Percentiles rank a stretch among this genome's conserved stretches.
These are phyloP conservation scores for Fusarium coffeatum DNA, from an alignment of 2,329 filamentous ascomycete genomes.

Conservation along the genomic window DNA sequence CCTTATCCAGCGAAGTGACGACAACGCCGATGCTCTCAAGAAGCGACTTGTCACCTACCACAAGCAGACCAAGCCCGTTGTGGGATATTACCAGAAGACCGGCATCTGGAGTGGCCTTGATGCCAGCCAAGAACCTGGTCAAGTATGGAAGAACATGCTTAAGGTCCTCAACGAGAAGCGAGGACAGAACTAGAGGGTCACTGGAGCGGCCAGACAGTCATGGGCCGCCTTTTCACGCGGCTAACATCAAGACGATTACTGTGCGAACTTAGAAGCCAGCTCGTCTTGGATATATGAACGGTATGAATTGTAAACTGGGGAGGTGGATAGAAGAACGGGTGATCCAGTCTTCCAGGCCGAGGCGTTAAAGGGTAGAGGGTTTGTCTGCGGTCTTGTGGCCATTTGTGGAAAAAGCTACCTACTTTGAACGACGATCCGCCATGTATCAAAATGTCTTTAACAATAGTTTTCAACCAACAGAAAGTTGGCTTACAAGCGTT, in stretches of 20 bases:
- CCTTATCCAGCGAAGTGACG: conserved; percentile 93
- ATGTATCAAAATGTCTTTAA: conserved; percentile 47
- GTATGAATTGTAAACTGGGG: conserved; percentile 42
- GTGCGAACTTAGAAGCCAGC: conserved; percentile 25
- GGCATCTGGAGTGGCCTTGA: conserved; percentile 97
- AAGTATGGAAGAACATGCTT: conserved; percentile 94
- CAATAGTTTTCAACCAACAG: conserved; percentile 40
- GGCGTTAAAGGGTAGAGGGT: conserved; percentile 47
- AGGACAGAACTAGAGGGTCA: conserved; percentile 45
- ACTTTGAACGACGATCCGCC: conserved; percentile 45
- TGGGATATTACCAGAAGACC: conserved; percentile 95
- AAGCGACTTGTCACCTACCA: conserved; percentile 96
- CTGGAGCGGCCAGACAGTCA: conserved; percentile 25
- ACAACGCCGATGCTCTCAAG: conserved; percentile 95
- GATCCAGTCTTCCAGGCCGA: conserved; percentile 39
- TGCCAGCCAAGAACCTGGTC: conserved; percentile 92
- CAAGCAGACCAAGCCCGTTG: conserved; percentile 90
- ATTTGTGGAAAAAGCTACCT: conserved; percentile 46
- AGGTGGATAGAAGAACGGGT: conserved; percentile 17
- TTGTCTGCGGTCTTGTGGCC: conserved; percentile 44
- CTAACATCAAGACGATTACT: conserved; percentile 43
- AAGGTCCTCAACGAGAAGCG: conserved; percentile 76
- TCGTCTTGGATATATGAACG: conserved; percentile 46
- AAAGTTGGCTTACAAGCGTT: conserved; percentile 39
- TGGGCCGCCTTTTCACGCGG: conserved; percentile 47